phyloP scores from a whole-genome alignment of 192 early-diverging fungal species.

The Gaertneriomyces semiglobifer region DNA sequence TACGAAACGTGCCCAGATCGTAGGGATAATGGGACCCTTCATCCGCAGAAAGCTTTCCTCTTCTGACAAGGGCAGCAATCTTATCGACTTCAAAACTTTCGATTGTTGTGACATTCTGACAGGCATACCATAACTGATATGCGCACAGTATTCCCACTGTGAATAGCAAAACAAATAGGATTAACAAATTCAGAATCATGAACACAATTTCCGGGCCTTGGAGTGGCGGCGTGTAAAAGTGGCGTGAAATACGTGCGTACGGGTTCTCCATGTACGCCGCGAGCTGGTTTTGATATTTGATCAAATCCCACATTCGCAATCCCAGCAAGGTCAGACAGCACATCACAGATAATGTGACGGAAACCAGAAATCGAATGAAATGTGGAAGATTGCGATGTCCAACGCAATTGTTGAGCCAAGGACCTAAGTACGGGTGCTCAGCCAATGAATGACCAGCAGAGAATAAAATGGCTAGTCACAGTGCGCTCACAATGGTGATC shows the following conservation, averaged over 20 bases:
- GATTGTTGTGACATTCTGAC: constrained; percentile 76
- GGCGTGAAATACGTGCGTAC: constrained; percentile 1
- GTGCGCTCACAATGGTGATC: constrained; percentile 53
- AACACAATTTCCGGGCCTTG: constrained; percentile 64
- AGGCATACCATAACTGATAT: constrained; percentile 72
- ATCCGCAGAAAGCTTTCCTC: constrained; percentile 59
- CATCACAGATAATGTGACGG: constrained; percentile 55
- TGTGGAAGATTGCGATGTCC: constrained; percentile 71
- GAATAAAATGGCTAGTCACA: constrained; percentile 5
- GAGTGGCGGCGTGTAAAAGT: constrained; percentile 52
- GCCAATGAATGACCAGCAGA: neutral
- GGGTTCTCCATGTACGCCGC: constrained; percentile 6
- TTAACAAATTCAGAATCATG: constrained; percentile 69
- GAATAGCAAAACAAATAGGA: constrained; percentile 65
- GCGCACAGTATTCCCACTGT: constrained; percentile 64
- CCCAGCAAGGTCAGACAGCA: constrained; percentile 55
- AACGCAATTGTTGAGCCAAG: constrained; percentile 89
- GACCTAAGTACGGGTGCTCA: constrained; percentile 36
- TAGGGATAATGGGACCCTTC: constrained; percentile 62
- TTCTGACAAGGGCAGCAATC: constrained; percentile 59
- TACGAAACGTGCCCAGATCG: constrained; percentile 70
- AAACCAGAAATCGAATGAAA: constrained; percentile 76
- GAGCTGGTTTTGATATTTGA: constrained; percentile 33
- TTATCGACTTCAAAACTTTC: constrained; percentile 75
- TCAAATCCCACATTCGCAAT: constrained; percentile 49